Percentiles rank a stretch among this genome's conserved stretches.
Evolutionary conservation across 1,139 yeast species (phyloP).

Genomic region (Pichia sp.): DNA sequence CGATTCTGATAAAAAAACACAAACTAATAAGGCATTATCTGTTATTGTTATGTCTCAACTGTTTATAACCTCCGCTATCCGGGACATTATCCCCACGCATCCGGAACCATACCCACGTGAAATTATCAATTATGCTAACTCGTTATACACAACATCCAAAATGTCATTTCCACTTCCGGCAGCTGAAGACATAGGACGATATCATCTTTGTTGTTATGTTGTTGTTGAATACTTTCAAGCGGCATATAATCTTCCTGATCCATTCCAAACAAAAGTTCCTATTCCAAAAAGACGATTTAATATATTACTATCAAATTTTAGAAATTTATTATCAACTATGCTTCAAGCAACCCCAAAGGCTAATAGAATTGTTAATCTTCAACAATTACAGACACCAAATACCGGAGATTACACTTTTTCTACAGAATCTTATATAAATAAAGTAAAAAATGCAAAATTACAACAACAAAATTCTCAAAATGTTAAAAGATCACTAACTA

Average conservation of each 20-base stretch:
- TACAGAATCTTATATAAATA: constrained; percentile 11
- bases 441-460: constrained; percentile 5
- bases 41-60: constrained; percentile 31
- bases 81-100: constrained; percentile 47
- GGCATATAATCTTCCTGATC: constrained; percentile 41
- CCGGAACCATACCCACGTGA: constrained; percentile 44
- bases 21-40: too few relatives aligned
- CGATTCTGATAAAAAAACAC: too few relatives aligned
- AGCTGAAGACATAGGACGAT: constrained; percentile 55
- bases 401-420: neutral
- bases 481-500: constrained; percentile 2
- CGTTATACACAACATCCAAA: constrained; percentile 48
- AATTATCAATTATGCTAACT: constrained; percentile 43
- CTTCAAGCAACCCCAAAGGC: constrained; percentile 12
- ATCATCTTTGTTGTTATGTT: constrained; percentile 58
- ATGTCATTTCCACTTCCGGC: constrained; percentile 40
- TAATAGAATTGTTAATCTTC: constrained; percentile 6
- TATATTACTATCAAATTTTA: constrained; percentile 41
- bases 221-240: constrained; percentile 48
- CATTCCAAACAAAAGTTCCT: constrained; percentile 48
- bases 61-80: constrained; percentile 30
- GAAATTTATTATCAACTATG: constrained; percentile 21
- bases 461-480: constrained; percentile 1
- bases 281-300: constrained; percentile 45
- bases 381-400: constrained; percentile 1